Evolutionary conservation across 1,139 yeast species (phyloP).

Genomic region (Blastobotrys buckinghamii): DNA sequence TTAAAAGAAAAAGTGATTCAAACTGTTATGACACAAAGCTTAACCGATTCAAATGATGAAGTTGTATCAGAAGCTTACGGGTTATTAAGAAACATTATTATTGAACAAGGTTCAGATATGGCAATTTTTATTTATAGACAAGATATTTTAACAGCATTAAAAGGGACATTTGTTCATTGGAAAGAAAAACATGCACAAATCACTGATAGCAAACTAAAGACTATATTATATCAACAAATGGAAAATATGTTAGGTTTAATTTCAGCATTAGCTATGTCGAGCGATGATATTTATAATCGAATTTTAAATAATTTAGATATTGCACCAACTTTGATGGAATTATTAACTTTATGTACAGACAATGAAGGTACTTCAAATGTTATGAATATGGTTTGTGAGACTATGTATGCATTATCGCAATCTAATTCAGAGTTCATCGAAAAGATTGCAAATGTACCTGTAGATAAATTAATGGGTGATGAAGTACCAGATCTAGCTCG

Average conservation of each 20-base stretch:
- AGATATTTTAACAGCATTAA: conserved; percentile 61
- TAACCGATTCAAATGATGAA: conserved; percentile 66
- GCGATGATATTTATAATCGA: conserved; percentile 53
- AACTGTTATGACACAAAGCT: conserved; percentile 54
- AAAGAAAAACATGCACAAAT: neutral
- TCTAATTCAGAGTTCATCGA: conserved; percentile 21
- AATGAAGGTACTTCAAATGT: neutral
- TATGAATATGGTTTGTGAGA: conserved; percentile 19
- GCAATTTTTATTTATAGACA: conserved; percentile 72
- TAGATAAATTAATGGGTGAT: conserved; percentile 13
- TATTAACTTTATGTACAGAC: conserved; percentile 7
- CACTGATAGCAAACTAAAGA: conserved; percentile 35
- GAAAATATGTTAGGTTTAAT: conserved; percentile 71
- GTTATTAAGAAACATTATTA: conserved; percentile 65
- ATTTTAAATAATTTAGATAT: conserved; percentile 39
- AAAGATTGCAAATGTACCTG: conserved; percentile 10
- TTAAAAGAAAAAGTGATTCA: conserved; percentile 67
- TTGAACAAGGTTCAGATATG: conserved; percentile 88
- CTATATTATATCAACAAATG: conserved; percentile 47
- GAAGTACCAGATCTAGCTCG: conserved; percentile 18
- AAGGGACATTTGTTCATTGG: conserved; percentile 36
- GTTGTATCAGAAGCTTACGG: conserved; percentile 78
- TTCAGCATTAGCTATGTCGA: conserved; percentile 60
- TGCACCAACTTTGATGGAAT: conserved; percentile 21
- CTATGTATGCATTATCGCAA: conserved; percentile 24